A percentile compares a stretch with the other conserved stretches of the same genome.
Conservation (phyloP, 805 yeast genomes). For the Myxozyma monticola region DNA sequence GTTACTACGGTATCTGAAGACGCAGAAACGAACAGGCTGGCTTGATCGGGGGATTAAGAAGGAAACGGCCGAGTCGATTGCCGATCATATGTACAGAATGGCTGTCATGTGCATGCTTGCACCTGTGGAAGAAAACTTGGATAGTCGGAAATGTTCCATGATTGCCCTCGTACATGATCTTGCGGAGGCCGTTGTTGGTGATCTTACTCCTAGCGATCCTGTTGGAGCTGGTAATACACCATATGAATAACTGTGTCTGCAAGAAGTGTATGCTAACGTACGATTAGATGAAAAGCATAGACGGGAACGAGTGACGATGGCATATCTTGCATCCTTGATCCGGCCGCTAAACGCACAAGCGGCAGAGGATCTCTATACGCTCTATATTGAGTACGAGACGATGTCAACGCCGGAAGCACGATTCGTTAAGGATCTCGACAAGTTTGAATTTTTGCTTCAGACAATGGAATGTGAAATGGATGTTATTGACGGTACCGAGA, state of each 20-base stretch:
- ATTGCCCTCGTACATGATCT: constrained; percentile 91
- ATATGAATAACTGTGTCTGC: no score
- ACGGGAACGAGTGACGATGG: constrained; percentile 72
- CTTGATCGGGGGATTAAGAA: constrained; percentile 59
- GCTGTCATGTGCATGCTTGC: constrained; percentile 74
- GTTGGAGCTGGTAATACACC: constrained; percentile 63
- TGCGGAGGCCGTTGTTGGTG: constrained; percentile 93
- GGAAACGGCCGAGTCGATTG: constrained; percentile 39
- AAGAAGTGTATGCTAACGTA: no score
- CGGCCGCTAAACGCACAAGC: constrained; percentile 63
- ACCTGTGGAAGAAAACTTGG: constrained; percentile 47
- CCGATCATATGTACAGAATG: constrained; percentile 98
- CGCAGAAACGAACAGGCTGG: constrained; percentile 93
- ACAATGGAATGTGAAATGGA: constrained; percentile 66
- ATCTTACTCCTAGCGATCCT: constrained; percentile 79
- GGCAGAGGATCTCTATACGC: constrained; percentile 62
- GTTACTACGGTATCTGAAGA: constrained; percentile 50
- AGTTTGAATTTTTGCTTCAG: constrained; percentile 73
- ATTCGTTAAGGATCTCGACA: constrained; percentile 91
- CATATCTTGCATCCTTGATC: constrained; percentile 61
- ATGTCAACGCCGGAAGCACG: constrained; percentile 78
- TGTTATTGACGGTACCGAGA: constrained; percentile 49
- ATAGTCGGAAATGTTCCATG: constrained; percentile 70
- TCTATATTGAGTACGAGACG: constrained; percentile 89
- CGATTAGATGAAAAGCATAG: constrained; percentile 70